Base-by-base conservation (phyloP, 495 filamentous ascomycete genomes). In the Penicilliopsis zonata region DNA sequence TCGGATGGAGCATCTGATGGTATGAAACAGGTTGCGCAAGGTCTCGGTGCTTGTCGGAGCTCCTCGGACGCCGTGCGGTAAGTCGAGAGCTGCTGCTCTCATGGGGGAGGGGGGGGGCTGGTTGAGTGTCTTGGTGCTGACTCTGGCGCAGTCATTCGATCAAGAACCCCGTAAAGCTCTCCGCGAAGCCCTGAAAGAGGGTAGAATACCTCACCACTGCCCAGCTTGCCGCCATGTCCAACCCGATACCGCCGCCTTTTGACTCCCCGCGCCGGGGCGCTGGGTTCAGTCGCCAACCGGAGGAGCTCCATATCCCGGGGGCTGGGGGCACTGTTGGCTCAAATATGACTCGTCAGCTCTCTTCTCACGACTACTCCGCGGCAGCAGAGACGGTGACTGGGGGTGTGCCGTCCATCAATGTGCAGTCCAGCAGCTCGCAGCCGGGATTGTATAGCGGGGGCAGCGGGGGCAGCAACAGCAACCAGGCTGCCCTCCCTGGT, bases 281-380 rank as follows among this genome's bases (percentile, higher is more conserved):
- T 23, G 51, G 56, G 9, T 67, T 65, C 36, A 59, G 52, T 17
- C 65, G 75, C 30, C 63, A 69, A 28, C 63, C 70, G 39, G 83
- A 87, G 43, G 84, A 92, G 61, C 67, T 87, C 44, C 83, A 88
- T 56, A 78, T 88, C 38, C 72, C 78, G 25, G n/a, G n/a, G n/a
- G 61, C 79, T 9, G 65, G 69, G 25, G 65, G 66, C 43, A 28
- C 43, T 28, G 42, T 42, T 24, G 52, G 63, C 47, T 52, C 55
- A 44, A 55, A 52, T 27, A 40, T 52, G 25, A 49, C 55, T 18
- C 57, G 55, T 30, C 65, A 74, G 35, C 51, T 59, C 25, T 58
- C 66, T 30, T 62, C 69, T n/a, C 65, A 70, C 21, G 63, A 70
- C 30, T 67, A 66, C 48, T 39, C 59, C 10, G 51, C 65, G 28